Evolutionary conservation across 2,329 filamentous ascomycete genomes (phyloP), one percentile per base, ranked within the genome.

Genomic region (Epichloe sp.): DNA sequence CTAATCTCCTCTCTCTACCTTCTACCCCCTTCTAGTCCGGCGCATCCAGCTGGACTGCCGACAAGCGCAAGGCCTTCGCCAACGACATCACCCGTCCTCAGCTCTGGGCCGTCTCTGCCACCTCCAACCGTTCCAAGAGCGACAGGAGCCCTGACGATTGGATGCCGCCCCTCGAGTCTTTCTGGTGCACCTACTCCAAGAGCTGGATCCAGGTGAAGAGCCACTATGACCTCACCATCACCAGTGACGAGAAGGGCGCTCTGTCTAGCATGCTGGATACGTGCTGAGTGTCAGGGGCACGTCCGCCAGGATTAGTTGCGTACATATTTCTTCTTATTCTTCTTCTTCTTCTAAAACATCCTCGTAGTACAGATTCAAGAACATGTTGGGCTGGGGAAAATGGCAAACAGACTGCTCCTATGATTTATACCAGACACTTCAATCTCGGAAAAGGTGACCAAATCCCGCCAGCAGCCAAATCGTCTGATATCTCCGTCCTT

Each of bases 181-280:
- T 87, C 68, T 78, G 86, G 65, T 93, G 88, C 76, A 83, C 78
- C 31, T 93, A 94, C 62, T 83, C 86, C 14, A 75, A 78, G 63
- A 80, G 82, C 62, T 94, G 84, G 83, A 75, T 91, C 41, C 76
- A 80, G 61, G 86, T 94, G 58, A 94, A 93, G 79, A 78, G 74
- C 59, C 78, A 80, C 59, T 93, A 85, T 64, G 65, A 63, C 1
- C 67, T 94, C 57, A 83, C 77, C 15, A 71, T 93, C 54, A 91
- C 84, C 1, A 72, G 71, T 45, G 79, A 78, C 0, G 87, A 94
- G 75, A 88, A 87, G 74, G 68, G 68, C 15, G 83, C 85, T 0
- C 66, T 90, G 55, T 70, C 69, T 1, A 71, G 67, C 47, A 67
- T 68, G 63, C 57, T 68, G 43, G 56, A 60, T 51, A 58, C 52